Evolutionary conservation across 2,329 filamentous ascomycete genomes (phyloP), one percentile per base, ranked within the genome.

Genomic region (Penicillium sp.): DNA sequence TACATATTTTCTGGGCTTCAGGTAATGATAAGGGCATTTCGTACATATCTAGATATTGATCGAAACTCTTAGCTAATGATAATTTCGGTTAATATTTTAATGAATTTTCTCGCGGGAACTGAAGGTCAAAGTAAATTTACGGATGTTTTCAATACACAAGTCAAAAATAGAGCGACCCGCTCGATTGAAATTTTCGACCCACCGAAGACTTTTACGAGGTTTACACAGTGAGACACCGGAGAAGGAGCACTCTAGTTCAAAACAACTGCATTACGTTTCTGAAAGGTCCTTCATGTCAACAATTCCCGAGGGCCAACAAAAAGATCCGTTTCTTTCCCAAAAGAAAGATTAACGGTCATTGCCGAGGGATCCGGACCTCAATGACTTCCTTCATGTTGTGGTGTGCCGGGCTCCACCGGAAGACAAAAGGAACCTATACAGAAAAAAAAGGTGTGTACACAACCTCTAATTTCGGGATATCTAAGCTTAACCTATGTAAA

Each of bases 301-400:
- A 15, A 31, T 15, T 15, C 12, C 29, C 29, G 29, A 31, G 29
- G 29, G 2, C 12, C 29, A 31, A 31, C 12, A 31, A n/a, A 27
- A 27, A 18, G 15, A 8, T 18, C 8, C 7, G n/a, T n/a, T 37
- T 35, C n/a, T 18, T 18, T 37, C 15, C 15, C 33, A 37, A 6
- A 4, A 18, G 14, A 4, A 18, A 18, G 8, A 9, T 22, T 9
- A 20, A 40, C 11, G 37, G 18, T 40, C 37, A 22, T 22, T 23
- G 12, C 20, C 18, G 27, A 47, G 45, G 3, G 22, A 20, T 27
- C 43, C 27, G 18, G 18, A 3, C n/a, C 29, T 18, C 12, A 11
- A 59, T 59, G 57, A n/a, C 47, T 1, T 55, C 49, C 12, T 42
- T 55, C 12, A 35, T 59, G 3, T 47, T 55, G 6, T 58, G 55